A percentile compares a stretch with the other conserved stretches of the same genome.
phyloP scores from a whole-genome alignment of 805 yeast species.

The Metschnikowia proteae region DNA sequence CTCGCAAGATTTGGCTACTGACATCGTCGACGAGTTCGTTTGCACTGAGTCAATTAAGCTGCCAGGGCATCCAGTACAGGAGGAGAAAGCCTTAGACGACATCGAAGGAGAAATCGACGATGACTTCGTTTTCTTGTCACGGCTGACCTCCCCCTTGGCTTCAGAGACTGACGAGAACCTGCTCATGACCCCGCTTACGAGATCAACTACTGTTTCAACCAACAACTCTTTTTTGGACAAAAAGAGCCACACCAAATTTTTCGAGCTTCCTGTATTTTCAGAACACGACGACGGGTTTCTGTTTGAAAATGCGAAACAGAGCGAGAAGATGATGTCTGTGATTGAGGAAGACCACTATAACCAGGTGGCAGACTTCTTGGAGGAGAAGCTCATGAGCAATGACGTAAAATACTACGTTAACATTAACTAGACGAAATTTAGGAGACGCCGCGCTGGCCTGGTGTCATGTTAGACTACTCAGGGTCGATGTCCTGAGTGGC shows the following conservation, averaged over 20 bases:
- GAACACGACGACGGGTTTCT: slow-evolving; percentile 18
- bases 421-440: slow-evolving; percentile 2
- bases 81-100: slow-evolving; percentile 8
- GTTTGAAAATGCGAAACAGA: slow-evolving; percentile 16
- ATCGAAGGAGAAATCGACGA: slow-evolving; percentile 19
- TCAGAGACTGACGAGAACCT: slow-evolving; percentile 31
- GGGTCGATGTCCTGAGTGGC: background rate
- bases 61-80: background rate
- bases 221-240: slow-evolving; percentile 21
- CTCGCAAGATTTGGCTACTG: background rate
- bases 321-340: slow-evolving; percentile 20
- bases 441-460: slow-evolving; percentile 5
- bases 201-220: slow-evolving; percentile 41
- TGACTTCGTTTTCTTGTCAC: slow-evolving; percentile 28
- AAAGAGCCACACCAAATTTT: slow-evolving; percentile 20
- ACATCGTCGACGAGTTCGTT: background rate
- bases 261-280: slow-evolving; percentile 33
- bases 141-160: slow-evolving; percentile 37
- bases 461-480: background rate
- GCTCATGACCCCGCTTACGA: slow-evolving; percentile 37
- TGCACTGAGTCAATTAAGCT: background rate
- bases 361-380: slow-evolving; percentile 38
- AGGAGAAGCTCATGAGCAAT: slow-evolving; percentile 37
- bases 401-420: slow-evolving; percentile 35
- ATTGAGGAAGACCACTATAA: slow-evolving; percentile 37